These are phyloP conservation scores for Mariannaea sp. DNA, from an alignment of 2,329 filamentous ascomycete species.

Conservation along the genomic window DNA sequence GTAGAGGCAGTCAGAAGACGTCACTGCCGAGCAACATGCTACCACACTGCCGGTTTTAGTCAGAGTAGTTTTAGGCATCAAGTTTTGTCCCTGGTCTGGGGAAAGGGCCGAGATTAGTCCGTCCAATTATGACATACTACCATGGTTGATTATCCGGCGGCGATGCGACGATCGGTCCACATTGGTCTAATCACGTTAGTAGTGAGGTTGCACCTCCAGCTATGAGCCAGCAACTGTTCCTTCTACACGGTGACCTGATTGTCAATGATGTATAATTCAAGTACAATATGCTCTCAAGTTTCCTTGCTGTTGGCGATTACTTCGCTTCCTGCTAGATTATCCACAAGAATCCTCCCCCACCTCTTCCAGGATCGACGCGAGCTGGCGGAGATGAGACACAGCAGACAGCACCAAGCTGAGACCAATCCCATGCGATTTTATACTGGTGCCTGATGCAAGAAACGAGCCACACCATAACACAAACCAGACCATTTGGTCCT, in stretches of 20 bases:
- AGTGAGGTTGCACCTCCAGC: constrained; percentile 4
- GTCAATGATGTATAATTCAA: too few relatives aligned
- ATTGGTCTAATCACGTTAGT: not conserved
- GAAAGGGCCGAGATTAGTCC: constrained; percentile 3
- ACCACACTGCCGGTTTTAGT: not conserved
- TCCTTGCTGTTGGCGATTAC: constrained; percentile 12
- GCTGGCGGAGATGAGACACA: not conserved
- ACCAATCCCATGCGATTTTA: not conserved
- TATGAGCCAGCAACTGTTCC: too few relatives aligned
- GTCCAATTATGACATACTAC: constrained; percentile 5
- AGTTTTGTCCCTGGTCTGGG: constrained; percentile 6
- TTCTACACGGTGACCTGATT: too few relatives aligned
- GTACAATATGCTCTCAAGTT: too few relatives aligned
- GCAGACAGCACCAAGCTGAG: not conserved
- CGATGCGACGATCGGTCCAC: constrained; percentile 7
- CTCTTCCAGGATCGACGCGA: too few relatives aligned
- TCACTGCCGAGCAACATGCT: constrained; percentile 1
- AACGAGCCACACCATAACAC: not conserved
- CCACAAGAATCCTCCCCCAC: constrained; percentile 5
- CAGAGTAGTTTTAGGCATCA: constrained; percentile 9
- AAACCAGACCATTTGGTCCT: not conserved
- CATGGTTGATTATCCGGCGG: constrained; percentile 8
- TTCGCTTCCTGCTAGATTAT: constrained; percentile 7
- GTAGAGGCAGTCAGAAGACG: too few relatives aligned
- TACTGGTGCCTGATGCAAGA: not conserved